Evolutionary conservation across 805 yeast species (phyloP).

Genomic region (Saturnispora hagleri): DNA sequence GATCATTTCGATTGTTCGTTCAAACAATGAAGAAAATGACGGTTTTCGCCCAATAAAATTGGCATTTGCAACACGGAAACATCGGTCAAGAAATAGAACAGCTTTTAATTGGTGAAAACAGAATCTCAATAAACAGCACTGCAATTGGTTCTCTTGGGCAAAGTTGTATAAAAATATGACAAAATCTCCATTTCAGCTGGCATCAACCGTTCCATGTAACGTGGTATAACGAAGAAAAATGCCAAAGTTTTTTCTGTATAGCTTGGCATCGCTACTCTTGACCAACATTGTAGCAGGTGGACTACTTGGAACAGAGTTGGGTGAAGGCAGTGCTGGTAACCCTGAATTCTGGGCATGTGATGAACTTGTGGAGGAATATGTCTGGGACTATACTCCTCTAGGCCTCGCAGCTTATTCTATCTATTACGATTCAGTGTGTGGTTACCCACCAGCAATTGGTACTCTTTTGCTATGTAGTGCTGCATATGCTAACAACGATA

Average conservation of each 20-base stretch:
- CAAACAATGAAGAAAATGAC: not conserved
- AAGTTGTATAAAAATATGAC: not conserved
- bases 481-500: not conserved
- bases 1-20: not conserved
- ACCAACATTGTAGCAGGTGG: not conserved
- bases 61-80: not conserved
- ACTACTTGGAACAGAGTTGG: constrained; percentile 3
- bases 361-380: constrained; percentile 4
- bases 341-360: constrained; percentile 15
- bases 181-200: not conserved
- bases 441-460: constrained; percentile 17
- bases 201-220: not conserved
- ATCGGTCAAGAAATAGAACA: not conserved
- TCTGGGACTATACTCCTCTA: constrained; percentile 10
- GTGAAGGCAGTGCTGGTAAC: constrained; percentile 3
- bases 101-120: not conserved
- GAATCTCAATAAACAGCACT: not conserved
- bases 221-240: not conserved
- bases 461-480: constrained; percentile 12
- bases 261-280: not conserved
- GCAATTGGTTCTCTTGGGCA: not conserved
- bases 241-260: not conserved
- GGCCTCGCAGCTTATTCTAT: constrained; percentile 1
- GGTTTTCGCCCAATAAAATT: not conserved
- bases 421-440: constrained; percentile 7